phyloP scores from a whole-genome alignment of 169 alveolate genomes.

The Amoebophrya sp. region DNA sequence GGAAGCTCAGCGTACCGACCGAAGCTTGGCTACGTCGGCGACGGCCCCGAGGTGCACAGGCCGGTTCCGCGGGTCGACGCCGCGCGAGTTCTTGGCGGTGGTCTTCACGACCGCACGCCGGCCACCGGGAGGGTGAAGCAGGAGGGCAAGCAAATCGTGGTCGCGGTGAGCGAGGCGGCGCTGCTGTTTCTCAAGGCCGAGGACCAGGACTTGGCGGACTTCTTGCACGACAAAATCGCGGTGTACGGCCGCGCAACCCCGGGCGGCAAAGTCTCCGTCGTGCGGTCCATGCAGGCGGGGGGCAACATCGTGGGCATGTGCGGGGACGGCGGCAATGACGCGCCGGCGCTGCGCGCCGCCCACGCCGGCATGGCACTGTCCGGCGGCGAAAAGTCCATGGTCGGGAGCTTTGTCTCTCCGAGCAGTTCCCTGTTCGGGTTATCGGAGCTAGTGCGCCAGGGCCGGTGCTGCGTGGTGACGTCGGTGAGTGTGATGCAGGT shows the following conservation, averaged over 20 bases:
- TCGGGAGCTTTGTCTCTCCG: background rate
- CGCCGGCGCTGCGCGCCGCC: conserved; percentile 51
- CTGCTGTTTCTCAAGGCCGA: background rate
- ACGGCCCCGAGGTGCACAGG: background rate
- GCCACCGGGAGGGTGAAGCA: background rate
- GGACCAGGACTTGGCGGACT: background rate
- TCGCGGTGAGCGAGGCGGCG: background rate
- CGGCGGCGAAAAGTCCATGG: conserved; percentile 40
- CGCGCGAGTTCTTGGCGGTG: too few relatives aligned
- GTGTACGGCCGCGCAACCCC: conserved; percentile 49
- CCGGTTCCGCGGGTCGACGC: too few relatives aligned
- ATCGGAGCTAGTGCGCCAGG: background rate
- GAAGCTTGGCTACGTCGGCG: background rate
- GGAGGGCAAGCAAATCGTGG: background rate
- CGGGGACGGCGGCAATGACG: conserved; percentile 55
- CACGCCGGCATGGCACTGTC: conserved; percentile 56
- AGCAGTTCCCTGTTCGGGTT: background rate
- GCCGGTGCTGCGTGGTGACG: background rate
- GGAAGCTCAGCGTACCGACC: background rate
- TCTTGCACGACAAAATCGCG: background rate
- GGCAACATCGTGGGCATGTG: conserved; percentile 59
- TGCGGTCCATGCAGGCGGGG: conserved; percentile 33
- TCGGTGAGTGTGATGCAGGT: background rate
- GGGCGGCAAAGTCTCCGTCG: conserved; percentile 28
- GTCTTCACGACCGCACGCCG: background rate